Conservation (phyloP, 2,329 filamentous ascomycete genomes). For the Curvularia sp. region DNA sequence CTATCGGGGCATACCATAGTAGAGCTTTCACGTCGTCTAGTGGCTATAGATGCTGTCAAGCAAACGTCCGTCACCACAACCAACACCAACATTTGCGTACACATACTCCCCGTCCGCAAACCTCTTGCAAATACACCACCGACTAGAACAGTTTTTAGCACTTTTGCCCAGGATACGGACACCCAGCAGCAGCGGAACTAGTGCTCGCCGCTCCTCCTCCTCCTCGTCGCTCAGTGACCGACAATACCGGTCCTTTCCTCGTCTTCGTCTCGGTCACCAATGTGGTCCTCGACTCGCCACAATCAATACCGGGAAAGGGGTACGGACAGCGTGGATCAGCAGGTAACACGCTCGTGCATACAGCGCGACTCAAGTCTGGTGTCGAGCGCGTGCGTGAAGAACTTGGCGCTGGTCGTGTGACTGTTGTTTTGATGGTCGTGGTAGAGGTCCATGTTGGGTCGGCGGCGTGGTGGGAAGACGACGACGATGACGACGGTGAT, state of each 20-base stretch:
- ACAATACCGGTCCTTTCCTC: too few species aligned
- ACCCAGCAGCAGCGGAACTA: too few species aligned
- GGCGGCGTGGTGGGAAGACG: too few species aligned
- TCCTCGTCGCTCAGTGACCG: background rate
- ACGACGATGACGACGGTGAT: background rate
- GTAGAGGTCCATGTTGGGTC: background rate
- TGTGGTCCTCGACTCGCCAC: conserved; percentile 27
- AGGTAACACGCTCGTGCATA: conserved; percentile 19
- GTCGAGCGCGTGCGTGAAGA: background rate
- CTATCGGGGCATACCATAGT: too few species aligned
- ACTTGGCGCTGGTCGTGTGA: background rate
- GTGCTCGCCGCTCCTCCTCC: too few species aligned
- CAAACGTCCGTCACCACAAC: too few species aligned
- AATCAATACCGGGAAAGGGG: conserved; percentile 37
- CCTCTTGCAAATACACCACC: too few species aligned
- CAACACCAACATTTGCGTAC: too few species aligned
- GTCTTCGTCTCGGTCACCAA: background rate
- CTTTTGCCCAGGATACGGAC: background rate
- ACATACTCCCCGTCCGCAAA: too few species aligned
- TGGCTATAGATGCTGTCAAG: too few species aligned
- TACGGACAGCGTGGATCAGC: conserved; percentile 40
- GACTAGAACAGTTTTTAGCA: too few species aligned
- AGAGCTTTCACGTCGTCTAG: too few species aligned
- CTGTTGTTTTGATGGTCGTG: background rate
- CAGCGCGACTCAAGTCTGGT: background rate